Evolutionary conservation across 176 grass and related monocot genomes (phyloP).

Genomic region (Avena eriantha): DNA sequence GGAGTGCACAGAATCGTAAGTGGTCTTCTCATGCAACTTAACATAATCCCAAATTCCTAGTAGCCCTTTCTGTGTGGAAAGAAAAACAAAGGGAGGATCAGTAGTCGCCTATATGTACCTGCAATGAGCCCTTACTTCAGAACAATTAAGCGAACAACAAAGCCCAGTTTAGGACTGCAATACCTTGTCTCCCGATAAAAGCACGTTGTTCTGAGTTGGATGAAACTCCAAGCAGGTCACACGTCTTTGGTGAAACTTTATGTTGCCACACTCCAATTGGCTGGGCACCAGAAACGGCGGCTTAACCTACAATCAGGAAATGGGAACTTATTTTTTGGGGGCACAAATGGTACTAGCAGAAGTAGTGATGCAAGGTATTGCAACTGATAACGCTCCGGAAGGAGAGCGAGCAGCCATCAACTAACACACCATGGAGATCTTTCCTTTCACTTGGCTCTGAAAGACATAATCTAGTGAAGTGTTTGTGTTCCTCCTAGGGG

Average conservation of each 20-base stretch:
- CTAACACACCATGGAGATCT: constrained; percentile 53
- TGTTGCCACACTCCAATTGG: constrained; percentile 80
- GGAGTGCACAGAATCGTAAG: constrained; percentile 83
- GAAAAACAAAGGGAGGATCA: neutral
- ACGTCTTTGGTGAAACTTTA: constrained; percentile 86
- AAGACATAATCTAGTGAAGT: constrained; percentile 85
- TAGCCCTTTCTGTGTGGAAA: constrained; percentile 73
- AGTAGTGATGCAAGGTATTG: neutral
- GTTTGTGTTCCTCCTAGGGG: constrained; percentile 61
- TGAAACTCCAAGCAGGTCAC: constrained; percentile 96
- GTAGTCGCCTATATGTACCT: neutral
- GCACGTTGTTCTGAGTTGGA: constrained; percentile 73
- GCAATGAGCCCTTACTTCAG: neutral
- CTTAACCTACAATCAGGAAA: constrained; percentile 59
- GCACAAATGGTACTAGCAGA: neutral
- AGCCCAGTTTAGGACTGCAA: constrained; percentile 9
- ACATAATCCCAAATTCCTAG: constrained; percentile 92
- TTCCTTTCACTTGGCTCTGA: constrained; percentile 83
- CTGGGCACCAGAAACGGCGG: constrained; percentile 70
- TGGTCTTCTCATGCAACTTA: constrained; percentile 86
- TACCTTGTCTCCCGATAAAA: constrained; percentile 98
- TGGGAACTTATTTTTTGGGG: neutral
- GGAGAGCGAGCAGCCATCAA: neutral
- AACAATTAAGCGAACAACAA: constrained; percentile 27
- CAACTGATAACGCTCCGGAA: neutral